Percentiles rank a stretch among this genome's conserved stretches.
phyloP scores from a whole-genome alignment of 1,284 basidiomycete species.

The Melampsora abietis-canadensis region DNA sequence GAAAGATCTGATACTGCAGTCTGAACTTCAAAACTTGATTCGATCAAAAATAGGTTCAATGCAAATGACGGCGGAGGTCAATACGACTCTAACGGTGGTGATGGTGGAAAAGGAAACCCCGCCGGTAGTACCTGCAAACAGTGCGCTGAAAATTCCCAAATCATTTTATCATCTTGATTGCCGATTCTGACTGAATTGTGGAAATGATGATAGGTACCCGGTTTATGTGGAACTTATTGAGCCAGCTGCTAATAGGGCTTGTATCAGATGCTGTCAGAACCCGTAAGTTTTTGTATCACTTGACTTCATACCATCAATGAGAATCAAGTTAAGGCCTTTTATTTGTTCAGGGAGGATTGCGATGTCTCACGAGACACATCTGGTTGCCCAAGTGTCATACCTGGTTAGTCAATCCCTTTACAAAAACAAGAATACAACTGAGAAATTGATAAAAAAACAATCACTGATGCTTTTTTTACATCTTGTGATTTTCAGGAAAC shows the following conservation, averaged over 20 bases:
- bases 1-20: no score
- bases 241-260: constrained; percentile 48
- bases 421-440: background rate
- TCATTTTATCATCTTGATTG: background rate
- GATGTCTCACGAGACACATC: constrained; percentile 44
- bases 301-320: background rate
- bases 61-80: constrained; percentile 50
- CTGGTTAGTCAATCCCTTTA: constrained; percentile 36
- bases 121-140: constrained; percentile 46
- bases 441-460: no score
- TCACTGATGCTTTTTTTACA: no score
- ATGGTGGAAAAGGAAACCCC: constrained; percentile 51
- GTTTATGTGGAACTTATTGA: constrained; percentile 52
- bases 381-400: constrained; percentile 47
- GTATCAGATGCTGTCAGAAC: constrained; percentile 52
- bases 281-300: constrained; percentile 15
- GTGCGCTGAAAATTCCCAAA: background rate
- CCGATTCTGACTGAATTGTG: background rate
- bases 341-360: constrained; percentile 42
- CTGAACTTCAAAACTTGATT: background rate
- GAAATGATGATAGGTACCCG: constrained; percentile 46
- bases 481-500: no score
- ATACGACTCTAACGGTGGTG: constrained; percentile 52
- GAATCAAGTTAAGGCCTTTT: background rate
- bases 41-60: constrained; percentile 33